Evolutionary conservation across 2,329 filamentous ascomycete genomes (phyloP).

Genomic region (Phialophora verrucosa): DNA sequence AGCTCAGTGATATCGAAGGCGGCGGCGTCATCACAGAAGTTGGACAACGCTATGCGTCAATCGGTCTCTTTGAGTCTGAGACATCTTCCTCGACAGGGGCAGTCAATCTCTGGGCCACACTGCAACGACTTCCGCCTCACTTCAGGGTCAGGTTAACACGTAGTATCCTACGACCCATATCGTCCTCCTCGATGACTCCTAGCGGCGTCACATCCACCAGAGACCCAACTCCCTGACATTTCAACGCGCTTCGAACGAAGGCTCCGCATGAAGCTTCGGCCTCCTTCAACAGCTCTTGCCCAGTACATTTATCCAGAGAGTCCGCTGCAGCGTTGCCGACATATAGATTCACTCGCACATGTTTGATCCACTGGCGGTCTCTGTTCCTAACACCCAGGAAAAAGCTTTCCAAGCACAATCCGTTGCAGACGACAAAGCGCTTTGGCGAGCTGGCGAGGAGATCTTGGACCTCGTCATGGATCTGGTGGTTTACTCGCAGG

Average conservation of each 20-base stretch:
- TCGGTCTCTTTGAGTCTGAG: not conserved
- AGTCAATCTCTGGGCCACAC: not conserved
- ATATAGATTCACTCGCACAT: conserved; percentile 24
- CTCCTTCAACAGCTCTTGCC: conserved; percentile 14
- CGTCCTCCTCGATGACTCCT: conserved; percentile 14
- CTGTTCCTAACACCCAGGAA: conserved; percentile 15
- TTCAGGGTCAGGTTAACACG: conserved; percentile 18
- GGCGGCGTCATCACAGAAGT: not conserved
- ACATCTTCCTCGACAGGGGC: not conserved
- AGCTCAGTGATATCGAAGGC: not conserved
- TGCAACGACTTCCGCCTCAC: not conserved
- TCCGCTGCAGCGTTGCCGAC: conserved; percentile 11
- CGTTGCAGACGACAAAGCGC: conserved; percentile 20
- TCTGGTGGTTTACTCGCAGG: conserved; percentile 24
- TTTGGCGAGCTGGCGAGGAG: conserved; percentile 21
- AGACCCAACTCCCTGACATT: conserved; percentile 17
- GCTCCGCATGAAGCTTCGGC: conserved; percentile 23
- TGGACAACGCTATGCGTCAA: not conserved
- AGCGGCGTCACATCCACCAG: conserved; percentile 15
- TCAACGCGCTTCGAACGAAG: conserved; percentile 28
- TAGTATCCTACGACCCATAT: conserved; percentile 14
- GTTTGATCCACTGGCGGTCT: conserved; percentile 19
- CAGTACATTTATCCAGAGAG: not conserved
- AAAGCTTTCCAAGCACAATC: conserved; percentile 26
- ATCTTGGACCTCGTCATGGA: conserved; percentile 23